phyloP scores from a whole-genome alignment of 2,329 filamentous ascomycete genomes.

The Drechslerella coelobrocha region DNA sequence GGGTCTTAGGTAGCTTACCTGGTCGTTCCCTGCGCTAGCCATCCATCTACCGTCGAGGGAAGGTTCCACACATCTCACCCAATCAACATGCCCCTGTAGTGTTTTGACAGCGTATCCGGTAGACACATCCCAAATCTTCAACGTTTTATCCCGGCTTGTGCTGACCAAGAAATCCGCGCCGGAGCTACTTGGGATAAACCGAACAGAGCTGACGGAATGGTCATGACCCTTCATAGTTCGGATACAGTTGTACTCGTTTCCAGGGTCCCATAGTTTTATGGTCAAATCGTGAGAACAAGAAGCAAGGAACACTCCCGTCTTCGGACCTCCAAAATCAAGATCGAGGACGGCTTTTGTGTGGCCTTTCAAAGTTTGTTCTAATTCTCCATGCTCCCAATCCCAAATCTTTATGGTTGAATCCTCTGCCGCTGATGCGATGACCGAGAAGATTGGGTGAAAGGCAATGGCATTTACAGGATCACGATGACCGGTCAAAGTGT shows the following conservation, averaged over 20 bases:
- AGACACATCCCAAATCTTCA: slow-evolving; percentile 90
- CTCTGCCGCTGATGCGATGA: slow-evolving; percentile 86
- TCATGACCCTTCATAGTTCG: slow-evolving; percentile 89
- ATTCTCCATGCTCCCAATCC: slow-evolving; percentile 93
- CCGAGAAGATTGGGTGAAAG: slow-evolving; percentile 91
- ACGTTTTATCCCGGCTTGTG: slow-evolving; percentile 81
- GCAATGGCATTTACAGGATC: slow-evolving; percentile 83
- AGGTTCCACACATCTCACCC: slow-evolving; percentile 87
- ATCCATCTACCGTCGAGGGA: slow-evolving; percentile 84
- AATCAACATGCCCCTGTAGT: slow-evolving; percentile 82
- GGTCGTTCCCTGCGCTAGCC: slow-evolving; percentile 81
- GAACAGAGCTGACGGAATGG: slow-evolving; percentile 85
- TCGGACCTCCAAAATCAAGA: slow-evolving; percentile 86
- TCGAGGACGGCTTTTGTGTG: slow-evolving; percentile 89
- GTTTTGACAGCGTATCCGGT: slow-evolving; percentile 93
- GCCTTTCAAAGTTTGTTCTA: slow-evolving; percentile 88
- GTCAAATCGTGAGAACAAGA: slow-evolving; percentile 88
- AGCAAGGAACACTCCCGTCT: slow-evolving; percentile 77
- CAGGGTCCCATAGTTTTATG: slow-evolving; percentile 93
- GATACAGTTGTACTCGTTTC: slow-evolving; percentile 93
- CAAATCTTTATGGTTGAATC: slow-evolving; percentile 95
- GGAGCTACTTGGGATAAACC: slow-evolving; percentile 84
- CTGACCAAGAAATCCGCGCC: slow-evolving; percentile 83
- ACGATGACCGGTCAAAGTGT: slow-evolving; percentile 83
- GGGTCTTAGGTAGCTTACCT: slow-evolving; percentile 55